These are phyloP conservation scores for Suaeda aralocaspica DNA, from an alignment of 148 eudicot genomes.

Conservation along the genomic window DNA sequence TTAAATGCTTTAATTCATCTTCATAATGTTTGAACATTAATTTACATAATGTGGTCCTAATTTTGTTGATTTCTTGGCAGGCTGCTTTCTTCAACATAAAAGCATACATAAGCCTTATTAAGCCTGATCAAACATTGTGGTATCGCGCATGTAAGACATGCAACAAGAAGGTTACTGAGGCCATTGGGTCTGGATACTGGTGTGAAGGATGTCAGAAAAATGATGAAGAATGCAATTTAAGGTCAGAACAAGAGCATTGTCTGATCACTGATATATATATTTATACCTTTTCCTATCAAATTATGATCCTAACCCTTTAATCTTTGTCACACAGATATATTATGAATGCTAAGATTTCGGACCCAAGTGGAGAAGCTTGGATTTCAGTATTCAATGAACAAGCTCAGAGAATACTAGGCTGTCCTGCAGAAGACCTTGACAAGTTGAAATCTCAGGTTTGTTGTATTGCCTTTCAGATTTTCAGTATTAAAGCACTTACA, in stretches of 20 bases:
- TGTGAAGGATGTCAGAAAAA: conserved; percentile 95
- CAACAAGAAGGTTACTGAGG: conserved; percentile 91
- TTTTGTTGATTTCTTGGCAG: conserved; percentile 34
- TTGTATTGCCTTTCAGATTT: not conserved
- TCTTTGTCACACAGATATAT: conserved; percentile 48
- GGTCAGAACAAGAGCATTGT: conserved; percentile 32
- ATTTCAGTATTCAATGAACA: conserved; percentile 80
- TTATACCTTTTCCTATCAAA: not conserved
- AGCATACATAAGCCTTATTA: conserved; percentile 70
- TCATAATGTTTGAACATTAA: not conserved
- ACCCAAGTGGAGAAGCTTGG: conserved; percentile 88
- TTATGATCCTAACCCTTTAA: conserved; percentile 6
- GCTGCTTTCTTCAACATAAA: conserved; percentile 72
- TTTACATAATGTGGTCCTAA: conserved; percentile 1
- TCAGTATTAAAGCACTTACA: no score
- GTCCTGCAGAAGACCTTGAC: conserved; percentile 90
- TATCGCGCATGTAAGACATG: conserved; percentile 95
- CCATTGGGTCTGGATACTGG: conserved; percentile 88
- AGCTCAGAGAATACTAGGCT: conserved; percentile 81
- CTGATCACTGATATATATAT: not conserved
- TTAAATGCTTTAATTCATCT: not conserved
- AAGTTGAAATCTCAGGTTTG: conserved; percentile 59
- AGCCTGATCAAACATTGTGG: conserved; percentile 88
- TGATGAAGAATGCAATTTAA: conserved; percentile 71
- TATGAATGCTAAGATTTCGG: conserved; percentile 61